phyloP scores from a whole-genome alignment of 2,329 filamentous ascomycete genomes.

The Madurella fahalii region DNA sequence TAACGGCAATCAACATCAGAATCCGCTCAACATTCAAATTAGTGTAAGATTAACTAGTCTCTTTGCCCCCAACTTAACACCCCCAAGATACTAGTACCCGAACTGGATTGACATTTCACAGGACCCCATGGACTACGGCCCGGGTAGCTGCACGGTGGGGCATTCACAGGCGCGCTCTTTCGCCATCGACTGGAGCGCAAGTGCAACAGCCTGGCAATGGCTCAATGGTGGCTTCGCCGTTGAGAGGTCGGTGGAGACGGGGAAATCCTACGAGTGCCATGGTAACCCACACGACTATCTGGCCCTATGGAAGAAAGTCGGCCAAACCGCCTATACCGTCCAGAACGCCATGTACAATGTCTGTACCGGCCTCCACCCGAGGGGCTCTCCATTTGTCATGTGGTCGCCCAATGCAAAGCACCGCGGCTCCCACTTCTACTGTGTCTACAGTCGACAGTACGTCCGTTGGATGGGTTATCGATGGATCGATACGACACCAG shows the following conservation, averaged over 20 bases:
- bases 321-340: constrained; percentile 12
- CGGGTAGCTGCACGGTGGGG: too few species aligned
- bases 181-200: constrained; percentile 1
- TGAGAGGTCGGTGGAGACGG: constrained; percentile 10
- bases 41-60: too few species aligned
- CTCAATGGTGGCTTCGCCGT: constrained; percentile 6
- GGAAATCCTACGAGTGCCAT: background rate
- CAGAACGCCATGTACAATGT: background rate
- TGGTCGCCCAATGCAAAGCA: constrained; percentile 2
- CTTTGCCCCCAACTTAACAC: too few species aligned
- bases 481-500: background rate
- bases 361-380: background rate
- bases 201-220: background rate
- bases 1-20: too few species aligned
- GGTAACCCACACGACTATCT: background rate
- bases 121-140: too few species aligned
- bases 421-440: background rate
- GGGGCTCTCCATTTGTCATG: background rate
- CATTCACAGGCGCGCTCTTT: too few species aligned
- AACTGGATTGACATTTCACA: too few species aligned
- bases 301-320: constrained; percentile 7
- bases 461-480: background rate
- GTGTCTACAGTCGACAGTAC: background rate
- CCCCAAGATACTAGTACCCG: too few species aligned
- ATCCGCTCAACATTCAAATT: too few species aligned